Evolutionary conservation across 441 rosid genomes (phyloP).

Genomic region (Biscutella laevigata): DNA sequence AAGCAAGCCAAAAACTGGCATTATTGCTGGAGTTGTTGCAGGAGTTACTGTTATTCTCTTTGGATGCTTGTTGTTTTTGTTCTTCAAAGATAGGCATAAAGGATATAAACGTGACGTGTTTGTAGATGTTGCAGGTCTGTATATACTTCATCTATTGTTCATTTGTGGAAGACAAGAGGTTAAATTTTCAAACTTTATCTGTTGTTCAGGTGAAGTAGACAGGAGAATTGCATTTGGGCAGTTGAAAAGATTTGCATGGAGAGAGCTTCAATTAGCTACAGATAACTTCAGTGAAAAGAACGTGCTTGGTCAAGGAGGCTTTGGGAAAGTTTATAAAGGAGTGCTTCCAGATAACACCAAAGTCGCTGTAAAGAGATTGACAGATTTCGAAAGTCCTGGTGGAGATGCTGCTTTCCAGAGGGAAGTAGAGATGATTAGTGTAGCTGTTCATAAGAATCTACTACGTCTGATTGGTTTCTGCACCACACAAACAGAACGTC

Average conservation of each 20-base stretch:
- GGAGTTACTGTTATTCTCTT: slow-evolving; percentile 43
- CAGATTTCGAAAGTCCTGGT: slow-evolving; percentile 79
- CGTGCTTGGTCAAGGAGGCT: slow-evolving; percentile 92
- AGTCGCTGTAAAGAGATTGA: slow-evolving; percentile 78
- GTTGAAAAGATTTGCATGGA: slow-evolving; percentile 81
- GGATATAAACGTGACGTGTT: slow-evolving; percentile 66
- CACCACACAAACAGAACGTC: slow-evolving; percentile 83
- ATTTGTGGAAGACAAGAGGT: slow-evolving; percentile 2
- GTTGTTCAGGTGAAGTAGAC: slow-evolving; percentile 75
- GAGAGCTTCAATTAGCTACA: slow-evolving; percentile 87
- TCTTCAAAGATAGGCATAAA: slow-evolving; percentile 55
- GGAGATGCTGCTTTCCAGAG: slow-evolving; percentile 93
- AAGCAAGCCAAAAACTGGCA: slow-evolving; percentile 59
- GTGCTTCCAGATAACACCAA: slow-evolving; percentile 70
- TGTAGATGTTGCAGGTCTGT: slow-evolving; percentile 93
- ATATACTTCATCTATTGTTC: no score
- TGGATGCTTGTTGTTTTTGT: slow-evolving; percentile 46
- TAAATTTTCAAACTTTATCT: not conserved
- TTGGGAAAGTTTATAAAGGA: slow-evolving; percentile 92
- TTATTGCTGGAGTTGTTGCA: slow-evolving; percentile 64
- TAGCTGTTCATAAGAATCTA: slow-evolving; percentile 88
- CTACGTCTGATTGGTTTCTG: slow-evolving; percentile 85
- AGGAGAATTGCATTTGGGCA: slow-evolving; percentile 92
- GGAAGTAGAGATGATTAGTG: slow-evolving; percentile 94
- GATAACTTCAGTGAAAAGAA: slow-evolving; percentile 80